These are phyloP conservation scores for Oenanthe sinensis DNA, from an alignment of 129 eudicot genomes.

Conservation along the genomic window DNA sequence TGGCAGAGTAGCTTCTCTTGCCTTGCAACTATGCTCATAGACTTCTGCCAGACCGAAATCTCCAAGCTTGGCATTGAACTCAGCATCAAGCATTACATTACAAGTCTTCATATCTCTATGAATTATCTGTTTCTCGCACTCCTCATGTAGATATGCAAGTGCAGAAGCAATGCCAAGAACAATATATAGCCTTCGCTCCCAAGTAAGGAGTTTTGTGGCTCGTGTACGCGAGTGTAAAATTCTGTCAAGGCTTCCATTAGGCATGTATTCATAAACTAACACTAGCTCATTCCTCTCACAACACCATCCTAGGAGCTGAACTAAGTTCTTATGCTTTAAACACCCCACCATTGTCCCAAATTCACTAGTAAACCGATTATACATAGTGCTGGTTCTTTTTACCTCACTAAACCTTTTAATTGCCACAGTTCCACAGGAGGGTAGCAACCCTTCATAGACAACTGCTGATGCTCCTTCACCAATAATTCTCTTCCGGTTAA, in stretches of 20 bases:
- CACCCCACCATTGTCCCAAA: constrained; percentile 64
- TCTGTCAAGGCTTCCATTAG: constrained; percentile 60
- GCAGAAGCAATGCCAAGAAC: constrained; percentile 61
- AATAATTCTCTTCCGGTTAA: constrained; percentile 37
- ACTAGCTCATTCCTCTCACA: constrained; percentile 61
- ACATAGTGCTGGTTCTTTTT: constrained; percentile 8
- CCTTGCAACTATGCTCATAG: constrained; percentile 32
- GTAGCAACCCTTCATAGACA: constrained; percentile 53
- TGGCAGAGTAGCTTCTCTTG: constrained; percentile 49
- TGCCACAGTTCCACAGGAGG: constrained; percentile 54
- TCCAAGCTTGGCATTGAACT: constrained; percentile 68
- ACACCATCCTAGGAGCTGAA: constrained; percentile 77
- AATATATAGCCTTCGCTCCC: constrained; percentile 54
- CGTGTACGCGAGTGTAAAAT: constrained; percentile 32
- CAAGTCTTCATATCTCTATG: constrained; percentile 70
- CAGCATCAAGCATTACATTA: constrained; percentile 58
- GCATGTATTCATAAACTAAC: constrained; percentile 60
- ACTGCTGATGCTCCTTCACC: constrained; percentile 71
- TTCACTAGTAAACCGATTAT: constrained; percentile 53
- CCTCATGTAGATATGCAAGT: constrained; percentile 61
- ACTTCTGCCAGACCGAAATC: constrained; percentile 79
- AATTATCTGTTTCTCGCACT: constrained; percentile 71
- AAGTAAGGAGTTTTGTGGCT: constrained; percentile 27
- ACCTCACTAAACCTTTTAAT: constrained; percentile 52
- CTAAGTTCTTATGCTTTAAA: constrained; percentile 58